Percentiles rank a stretch among this genome's conserved stretches.
These are phyloP conservation scores for Gaillardinia entomophila DNA, from an alignment of 805 yeast genomes.

Conservation along the genomic window DNA sequence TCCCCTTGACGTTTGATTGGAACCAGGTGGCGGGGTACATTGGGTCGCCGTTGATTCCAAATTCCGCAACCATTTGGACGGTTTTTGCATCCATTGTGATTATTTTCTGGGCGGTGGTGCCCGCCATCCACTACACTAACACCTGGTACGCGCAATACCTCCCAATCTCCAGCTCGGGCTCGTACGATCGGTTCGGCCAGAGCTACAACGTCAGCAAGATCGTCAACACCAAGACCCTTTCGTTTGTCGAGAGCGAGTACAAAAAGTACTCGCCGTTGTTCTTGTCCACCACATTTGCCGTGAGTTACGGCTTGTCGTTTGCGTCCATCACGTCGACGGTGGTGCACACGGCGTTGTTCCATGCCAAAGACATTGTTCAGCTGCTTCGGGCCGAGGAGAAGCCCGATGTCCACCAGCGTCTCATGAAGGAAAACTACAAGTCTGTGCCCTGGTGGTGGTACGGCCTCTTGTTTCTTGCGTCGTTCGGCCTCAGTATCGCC, in stretches of 20 bases:
- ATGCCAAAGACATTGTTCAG: slow-evolving; percentile 43
- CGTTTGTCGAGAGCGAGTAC: slow-evolving; percentile 44
- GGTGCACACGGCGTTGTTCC: slow-evolving; percentile 52
- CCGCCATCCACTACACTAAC: slow-evolving; percentile 51
- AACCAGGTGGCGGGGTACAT: slow-evolving; percentile 50
- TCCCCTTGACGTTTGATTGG: slow-evolving; percentile 71
- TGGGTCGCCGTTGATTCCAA: slow-evolving; percentile 63
- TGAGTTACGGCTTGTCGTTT: slow-evolving; percentile 53
- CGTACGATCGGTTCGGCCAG: slow-evolving; percentile 48
- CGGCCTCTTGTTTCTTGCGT: slow-evolving; percentile 16
- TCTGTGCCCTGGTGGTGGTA: slow-evolving; percentile 32
- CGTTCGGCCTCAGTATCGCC: slow-evolving; percentile 25
- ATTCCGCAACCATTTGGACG: slow-evolving; percentile 46
- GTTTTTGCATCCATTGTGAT: slow-evolving; percentile 26
- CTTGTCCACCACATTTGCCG: slow-evolving; percentile 50
- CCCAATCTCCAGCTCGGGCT: slow-evolving; percentile 46
- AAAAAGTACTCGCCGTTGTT: slow-evolving; percentile 58
- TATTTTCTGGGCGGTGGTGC: slow-evolving; percentile 23
- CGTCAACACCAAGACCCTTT: slow-evolving; percentile 31
- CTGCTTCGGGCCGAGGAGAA: slow-evolving; percentile 22
- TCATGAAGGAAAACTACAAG: slow-evolving; percentile 25
- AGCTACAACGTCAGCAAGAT: slow-evolving; percentile 47
- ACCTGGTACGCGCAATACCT: slow-evolving; percentile 54
- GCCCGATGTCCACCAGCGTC: slow-evolving; percentile 26
- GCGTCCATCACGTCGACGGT: slow-evolving; percentile 62